Evolutionary conservation across 2,329 filamentous ascomycete species (phyloP).

Genomic region (Penicillium sp.): DNA sequence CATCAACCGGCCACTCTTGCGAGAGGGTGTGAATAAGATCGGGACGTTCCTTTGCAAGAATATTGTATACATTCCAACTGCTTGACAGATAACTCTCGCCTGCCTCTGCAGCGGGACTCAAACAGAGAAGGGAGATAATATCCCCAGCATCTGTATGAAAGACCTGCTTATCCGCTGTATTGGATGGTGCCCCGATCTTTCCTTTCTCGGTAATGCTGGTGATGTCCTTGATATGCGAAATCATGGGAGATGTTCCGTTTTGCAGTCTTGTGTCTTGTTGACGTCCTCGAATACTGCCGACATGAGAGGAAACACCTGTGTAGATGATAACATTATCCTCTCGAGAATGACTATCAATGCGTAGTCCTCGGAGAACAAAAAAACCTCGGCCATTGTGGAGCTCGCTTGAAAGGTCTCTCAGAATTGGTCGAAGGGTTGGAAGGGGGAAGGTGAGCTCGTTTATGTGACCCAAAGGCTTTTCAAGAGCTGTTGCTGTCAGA

Average conservation of each 20-base stretch:
- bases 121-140: slow-evolving; percentile 52
- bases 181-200: slow-evolving; percentile 21
- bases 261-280: slow-evolving; percentile 39
- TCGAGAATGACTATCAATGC: slow-evolving; percentile 35
- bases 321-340: slow-evolving; percentile 43
- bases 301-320: slow-evolving; percentile 44
- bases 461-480: slow-evolving; percentile 36
- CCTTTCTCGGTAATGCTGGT: slow-evolving; percentile 17
- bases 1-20: slow-evolving; percentile 51
- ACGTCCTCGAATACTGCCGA: slow-evolving; percentile 41
- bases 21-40: slow-evolving; percentile 55
- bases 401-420: slow-evolving; percentile 36
- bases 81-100: slow-evolving; percentile 56
- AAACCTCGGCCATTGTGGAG: slow-evolving; percentile 47
- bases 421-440: slow-evolving; percentile 32
- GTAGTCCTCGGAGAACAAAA: slow-evolving; percentile 46
- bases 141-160: slow-evolving; percentile 61
- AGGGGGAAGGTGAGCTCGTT: slow-evolving; percentile 47
- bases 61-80: slow-evolving; percentile 57
- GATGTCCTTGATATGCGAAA: slow-evolving; percentile 66
- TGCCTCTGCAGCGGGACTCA: slow-evolving; percentile 50
- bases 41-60: slow-evolving; percentile 53
- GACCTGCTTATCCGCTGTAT: slow-evolving; percentile 40
- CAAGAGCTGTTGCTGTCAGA: slow-evolving; percentile 31
- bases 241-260: slow-evolving; percentile 42